These are phyloP conservation scores for Tetrapisispora fleetii DNA, from an alignment of 805 yeast genomes.

Conservation along the genomic window DNA sequence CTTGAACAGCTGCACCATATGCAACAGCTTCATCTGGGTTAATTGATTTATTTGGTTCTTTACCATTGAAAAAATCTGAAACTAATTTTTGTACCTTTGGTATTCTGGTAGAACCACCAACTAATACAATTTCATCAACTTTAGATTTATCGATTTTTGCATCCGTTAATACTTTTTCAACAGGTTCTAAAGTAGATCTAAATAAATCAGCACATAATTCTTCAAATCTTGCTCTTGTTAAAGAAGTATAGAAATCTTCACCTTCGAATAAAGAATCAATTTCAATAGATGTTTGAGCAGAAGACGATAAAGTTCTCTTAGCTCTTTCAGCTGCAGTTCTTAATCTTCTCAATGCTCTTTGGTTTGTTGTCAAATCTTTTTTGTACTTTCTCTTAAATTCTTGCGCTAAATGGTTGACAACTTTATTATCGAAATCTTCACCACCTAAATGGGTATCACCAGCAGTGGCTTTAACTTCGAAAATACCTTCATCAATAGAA, in stretches of 20 bases:
- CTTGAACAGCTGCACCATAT: slow-evolving; percentile 98
- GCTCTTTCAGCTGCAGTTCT: slow-evolving; percentile 98
- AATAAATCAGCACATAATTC: slow-evolving; percentile 89
- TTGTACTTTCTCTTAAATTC: slow-evolving; percentile 95
- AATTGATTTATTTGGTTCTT: slow-evolving; percentile 92
- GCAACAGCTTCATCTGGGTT: slow-evolving; percentile 99
- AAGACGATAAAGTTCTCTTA: slow-evolving; percentile 93
- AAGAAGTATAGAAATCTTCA: slow-evolving; percentile 89
- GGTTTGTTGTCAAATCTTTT: slow-evolving; percentile 82
- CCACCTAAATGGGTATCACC: slow-evolving; percentile 81
- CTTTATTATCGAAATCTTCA: slow-evolving; percentile 93
- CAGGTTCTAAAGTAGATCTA: slow-evolving; percentile 91
- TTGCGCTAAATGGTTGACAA: slow-evolving; percentile 79
- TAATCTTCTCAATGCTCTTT: slow-evolving; percentile 92
- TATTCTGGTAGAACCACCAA: slow-evolving; percentile 97
- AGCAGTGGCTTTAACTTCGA: slow-evolving; percentile 86
- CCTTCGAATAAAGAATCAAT: slow-evolving; percentile 93
- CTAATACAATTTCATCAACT: slow-evolving; percentile 86
- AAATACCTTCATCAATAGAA: slow-evolving; percentile 91
- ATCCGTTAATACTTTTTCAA: slow-evolving; percentile 88
- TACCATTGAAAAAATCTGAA: slow-evolving; percentile 93
- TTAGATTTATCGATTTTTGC: slow-evolving; percentile 82
- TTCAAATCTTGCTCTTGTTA: slow-evolving; percentile 96
- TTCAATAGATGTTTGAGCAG: slow-evolving; percentile 91
- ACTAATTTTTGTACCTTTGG: slow-evolving; percentile 94